Evolutionary conservation across 371 early-diverging fungal species (phyloP), one percentile per base, ranked within the genome.

Genomic region (Chytridiales sp.): DNA sequence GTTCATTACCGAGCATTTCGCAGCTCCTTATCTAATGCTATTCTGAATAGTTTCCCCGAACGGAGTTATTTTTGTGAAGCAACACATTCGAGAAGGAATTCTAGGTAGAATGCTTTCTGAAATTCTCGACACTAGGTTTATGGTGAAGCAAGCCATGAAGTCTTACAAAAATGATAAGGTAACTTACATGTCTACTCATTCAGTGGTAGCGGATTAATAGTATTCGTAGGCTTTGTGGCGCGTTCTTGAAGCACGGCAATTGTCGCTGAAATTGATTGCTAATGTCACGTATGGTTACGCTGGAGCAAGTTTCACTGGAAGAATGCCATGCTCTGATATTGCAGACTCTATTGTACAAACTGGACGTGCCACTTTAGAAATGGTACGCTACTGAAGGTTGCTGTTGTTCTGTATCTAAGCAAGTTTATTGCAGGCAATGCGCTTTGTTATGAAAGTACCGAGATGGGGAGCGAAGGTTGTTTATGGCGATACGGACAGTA

Each of bases 221-320:
- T 17, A 30, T 26, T n/a, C n/a, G 50, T 59, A 77, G 75, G 69
- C 55, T 34, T 54, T 77, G 47, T 42, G 58, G 26, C 60, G 72
- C 41, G 70, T 77, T 26, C 68, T 95, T 51, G 86, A 93, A 48
- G 85, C 90, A 0, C 80, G 90, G 35, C 94, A 95, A 57, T 69
- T 93, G 0, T 85, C 87, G 0, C 76, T 95, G 27, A 95, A 95
- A 68, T 80, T 89, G 11, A 75, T 95, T 34, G 92, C 94, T 43
- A 95, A 95, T 64, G 94, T 93, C 9, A 93, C 92, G 0, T 94
- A 92, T 59, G 95, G 95, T 0, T 95, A 95, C 60, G 84, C 89
- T 0, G 84, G 87, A 1, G 95, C 95, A 0, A 82, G 84, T 6
- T 93, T 81, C 62, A 89, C 92, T 0, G 94, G 94, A 0, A 77